Base-by-base conservation (phyloP, 768 basidiomycete species). In the Hypholoma fasciculare region DNA sequence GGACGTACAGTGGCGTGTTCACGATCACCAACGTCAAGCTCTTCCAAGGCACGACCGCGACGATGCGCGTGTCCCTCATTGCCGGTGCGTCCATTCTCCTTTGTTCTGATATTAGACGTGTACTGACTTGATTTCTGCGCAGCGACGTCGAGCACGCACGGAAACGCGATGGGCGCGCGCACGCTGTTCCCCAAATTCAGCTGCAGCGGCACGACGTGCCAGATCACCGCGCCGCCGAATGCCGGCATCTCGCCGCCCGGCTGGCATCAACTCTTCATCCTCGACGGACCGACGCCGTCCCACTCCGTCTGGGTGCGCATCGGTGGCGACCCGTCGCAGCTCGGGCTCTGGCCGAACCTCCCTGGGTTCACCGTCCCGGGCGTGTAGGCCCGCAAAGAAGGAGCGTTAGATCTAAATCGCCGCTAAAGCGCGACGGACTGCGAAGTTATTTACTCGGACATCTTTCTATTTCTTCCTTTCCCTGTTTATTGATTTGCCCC, bases 231-330 rank as follows among this genome's bases (percentile, higher is more conserved):
- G 0, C 92, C 91, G 9, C 90, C 90, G 0, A 86, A 90, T 63
- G 73, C 82, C 8, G 74, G 74, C 61, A 75, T 92, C 9, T 83
- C 82, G 16, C 90, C 91, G 14, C 91, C 90, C 0, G 88, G 85
- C 4, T 92, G 90, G 86, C 83, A 86, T 56, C 87, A 89, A 67
- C 65, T 93, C 9, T 93, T 88, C 67, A 76, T 93, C 47, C 75
- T 93, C 27, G 90, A 92, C 52, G 89, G 89, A 1, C 86, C 89
- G 27, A 90, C 89, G 3, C 91, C 92, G 3, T 90, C 88, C 23
- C 81, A 85, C 61, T 88, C 89, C 16, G 71, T 77, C 11, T 90
- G 88, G 85, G 82, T 94, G 12, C 83, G 90, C 26, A 88, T 93
- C 51, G 91, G 91, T 17, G 89, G 88, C 0, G 92, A 93, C 66